Evolutionary conservation across 129 eudicot species (phyloP), one percentile per base, ranked within the genome.

Genomic region (Calendula officinalis): DNA sequence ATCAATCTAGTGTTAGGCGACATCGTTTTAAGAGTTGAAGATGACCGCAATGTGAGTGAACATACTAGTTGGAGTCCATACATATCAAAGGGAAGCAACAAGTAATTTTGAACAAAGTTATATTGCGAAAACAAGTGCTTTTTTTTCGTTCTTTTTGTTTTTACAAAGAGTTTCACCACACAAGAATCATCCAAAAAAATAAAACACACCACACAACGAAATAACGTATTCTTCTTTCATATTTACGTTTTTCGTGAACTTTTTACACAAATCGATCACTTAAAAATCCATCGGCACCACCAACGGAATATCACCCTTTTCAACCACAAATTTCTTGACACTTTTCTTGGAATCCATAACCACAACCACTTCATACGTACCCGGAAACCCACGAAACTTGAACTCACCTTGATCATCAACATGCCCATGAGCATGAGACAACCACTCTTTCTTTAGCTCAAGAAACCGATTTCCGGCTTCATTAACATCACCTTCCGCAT

Each of bases 401-500:
- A 82, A 84, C 14, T 85, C 82, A 0, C 91, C 83, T 47, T 83
- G 75, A 5, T 81, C 91, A 54, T 81, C 83, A 5, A 78, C 67
- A 66, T 76, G 77, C 15, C 96, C 98, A 67, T 81, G 83, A 63
- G 80, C 81, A 71, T 57, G 75, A 4, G 95, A 69, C 68, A 83
- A n/a, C 98, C 98, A 91, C 39, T 91, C 98, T 67, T 81, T 58
- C 84, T 85, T 91, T 2, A 91, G 94, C 41, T 62, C 72, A 41
- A 85, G 81, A 58, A 73, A 78, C 49, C 88, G 72, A 14, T 75
- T 81, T 3, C 98, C 96, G 6, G 98, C 91, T 62, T 84, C 96
- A 41, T 87, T 91, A 13, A 91, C 27, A 15, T 91, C 95, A 3
- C 98, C 94, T 81, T 91, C 98, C 0, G 98, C 98, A 67, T 88